phyloP scores from a whole-genome alignment of 2,329 filamentous ascomycete genomes.

The Penicillium sp. region DNA sequence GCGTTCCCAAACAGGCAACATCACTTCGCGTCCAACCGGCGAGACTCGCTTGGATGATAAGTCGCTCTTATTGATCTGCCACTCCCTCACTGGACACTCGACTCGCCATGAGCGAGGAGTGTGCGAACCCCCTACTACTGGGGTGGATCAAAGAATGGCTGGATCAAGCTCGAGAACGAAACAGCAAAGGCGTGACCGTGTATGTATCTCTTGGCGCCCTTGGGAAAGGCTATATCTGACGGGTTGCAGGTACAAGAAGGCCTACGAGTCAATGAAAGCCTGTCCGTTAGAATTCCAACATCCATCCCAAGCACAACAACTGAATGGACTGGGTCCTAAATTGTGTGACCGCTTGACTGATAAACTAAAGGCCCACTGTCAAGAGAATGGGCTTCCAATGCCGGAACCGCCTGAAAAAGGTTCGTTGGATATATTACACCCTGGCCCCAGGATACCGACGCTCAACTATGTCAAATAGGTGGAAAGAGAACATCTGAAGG shows the following conservation, averaged over 20 bases:
- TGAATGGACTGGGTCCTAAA: slow-evolving; percentile 66
- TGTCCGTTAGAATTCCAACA: slow-evolving; percentile 64
- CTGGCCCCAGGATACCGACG: slow-evolving; percentile 15
- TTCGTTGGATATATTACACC: slow-evolving; percentile 13
- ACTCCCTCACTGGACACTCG: not conserved
- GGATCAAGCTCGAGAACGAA: slow-evolving; percentile 58
- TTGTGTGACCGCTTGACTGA: slow-evolving; percentile 62
- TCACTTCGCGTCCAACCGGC: slow-evolving; percentile 10
- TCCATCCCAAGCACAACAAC: slow-evolving; percentile 61
- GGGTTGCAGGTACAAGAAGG: slow-evolving; percentile 57
- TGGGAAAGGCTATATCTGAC: slow-evolving; percentile 6
- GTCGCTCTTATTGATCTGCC: not conserved
- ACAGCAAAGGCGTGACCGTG: slow-evolving; percentile 57
- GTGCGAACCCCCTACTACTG: slow-evolving; percentile 62
- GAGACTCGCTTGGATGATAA: not conserved
- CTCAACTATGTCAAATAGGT: slow-evolving; percentile 8
- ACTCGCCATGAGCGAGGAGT: slow-evolving; percentile 34
- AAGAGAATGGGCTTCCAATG: slow-evolving; percentile 59
- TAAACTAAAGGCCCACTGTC: slow-evolving; percentile 49
- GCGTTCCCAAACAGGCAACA: slow-evolving; percentile 17
- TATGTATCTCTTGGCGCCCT: slow-evolving; percentile 20
- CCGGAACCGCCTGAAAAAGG: slow-evolving; percentile 49
- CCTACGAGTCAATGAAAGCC: slow-evolving; percentile 66
- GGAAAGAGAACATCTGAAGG: slow-evolving; percentile 28
- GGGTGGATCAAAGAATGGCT: slow-evolving; percentile 70